Percentiles rank a stretch among this genome's conserved stretches.
Evolutionary conservation across 2,329 filamentous ascomycete species (phyloP).

Genomic region (Aspergillus versicolor): DNA sequence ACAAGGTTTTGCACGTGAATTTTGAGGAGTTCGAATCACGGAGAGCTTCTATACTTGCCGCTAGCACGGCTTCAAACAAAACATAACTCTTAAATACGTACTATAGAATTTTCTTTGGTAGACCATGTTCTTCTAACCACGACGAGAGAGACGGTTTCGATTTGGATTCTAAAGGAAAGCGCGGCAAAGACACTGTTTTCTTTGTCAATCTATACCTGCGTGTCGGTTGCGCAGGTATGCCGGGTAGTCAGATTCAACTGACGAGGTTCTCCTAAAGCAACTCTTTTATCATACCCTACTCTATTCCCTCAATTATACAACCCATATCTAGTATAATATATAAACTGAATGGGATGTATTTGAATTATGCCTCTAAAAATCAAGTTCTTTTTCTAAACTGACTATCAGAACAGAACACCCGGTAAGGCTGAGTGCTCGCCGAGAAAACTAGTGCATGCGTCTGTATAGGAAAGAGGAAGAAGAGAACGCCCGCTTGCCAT

Average conservation of each 20-base stretch:
- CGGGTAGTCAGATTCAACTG: background rate
- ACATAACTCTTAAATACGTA: background rate
- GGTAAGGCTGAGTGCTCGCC: background rate
- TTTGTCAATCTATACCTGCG: background rate
- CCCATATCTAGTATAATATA: background rate
- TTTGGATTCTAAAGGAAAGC: background rate
- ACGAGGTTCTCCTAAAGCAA: background rate
- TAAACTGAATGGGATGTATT: background rate
- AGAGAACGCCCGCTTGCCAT: conserved; percentile 16
- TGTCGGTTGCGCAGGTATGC: background rate
- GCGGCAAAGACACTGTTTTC: background rate
- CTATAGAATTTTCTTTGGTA: background rate
- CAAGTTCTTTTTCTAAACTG: background rate
- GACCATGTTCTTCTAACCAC: background rate
- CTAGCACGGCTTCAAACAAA: background rate
- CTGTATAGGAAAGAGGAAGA: background rate
- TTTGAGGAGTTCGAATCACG: conserved; percentile 24
- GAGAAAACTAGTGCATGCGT: background rate
- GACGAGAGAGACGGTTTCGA: background rate
- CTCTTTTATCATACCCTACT: no score
- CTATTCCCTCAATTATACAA: background rate
- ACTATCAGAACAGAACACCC: background rate
- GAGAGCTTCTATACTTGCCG: background rate
- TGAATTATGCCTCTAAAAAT: background rate
- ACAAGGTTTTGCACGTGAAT: conserved; percentile 26